Evolutionary conservation across 257 asterid genomes (phyloP).

Genomic region (Thymus mandschuricus): DNA sequence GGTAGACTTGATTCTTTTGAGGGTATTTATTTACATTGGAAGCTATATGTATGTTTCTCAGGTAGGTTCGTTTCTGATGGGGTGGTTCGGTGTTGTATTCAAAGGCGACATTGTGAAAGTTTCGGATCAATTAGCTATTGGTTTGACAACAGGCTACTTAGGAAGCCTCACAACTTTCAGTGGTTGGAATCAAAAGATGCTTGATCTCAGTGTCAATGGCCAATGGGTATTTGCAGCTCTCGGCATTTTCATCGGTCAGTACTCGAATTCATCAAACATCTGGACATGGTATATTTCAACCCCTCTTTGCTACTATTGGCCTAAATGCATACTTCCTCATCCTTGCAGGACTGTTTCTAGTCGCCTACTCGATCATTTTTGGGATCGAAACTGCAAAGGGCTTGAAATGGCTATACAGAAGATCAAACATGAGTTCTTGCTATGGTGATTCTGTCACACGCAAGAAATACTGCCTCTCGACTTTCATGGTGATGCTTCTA

Average conservation of each 20-base stretch:
- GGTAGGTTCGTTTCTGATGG: constrained; percentile 98
- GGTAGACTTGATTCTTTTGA: no score
- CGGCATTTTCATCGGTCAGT: constrained; percentile 65
- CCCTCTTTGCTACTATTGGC: neutral
- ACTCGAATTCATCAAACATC: neutral
- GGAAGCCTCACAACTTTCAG: constrained; percentile 98
- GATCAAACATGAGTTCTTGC: constrained; percentile 18
- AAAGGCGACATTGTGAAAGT: constrained; percentile 63
- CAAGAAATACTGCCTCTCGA: constrained; percentile 34
- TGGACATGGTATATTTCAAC: neutral
- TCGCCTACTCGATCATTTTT: constrained; percentile 59
- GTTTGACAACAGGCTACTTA: constrained; percentile 82
- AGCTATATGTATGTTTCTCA: constrained; percentile 25
- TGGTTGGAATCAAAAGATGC: constrained; percentile 96
- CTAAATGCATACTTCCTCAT: neutral
- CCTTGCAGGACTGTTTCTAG: constrained; percentile 70
- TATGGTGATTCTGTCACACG: constrained; percentile 17
- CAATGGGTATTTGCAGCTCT: constrained; percentile 76
- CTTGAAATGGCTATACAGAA: constrained; percentile 47
- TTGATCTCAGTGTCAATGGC: constrained; percentile 73
- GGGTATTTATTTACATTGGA: no score
- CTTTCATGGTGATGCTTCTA: constrained; percentile 42
- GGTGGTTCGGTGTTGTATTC: constrained; percentile 90
- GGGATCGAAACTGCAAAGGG: constrained; percentile 82
- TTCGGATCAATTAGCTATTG: constrained; percentile 77